Percentiles rank a stretch among this genome's conserved stretches.
phyloP scores from a whole-genome alignment of 345 rosid species.

The Gossypium raimondii region DNA sequence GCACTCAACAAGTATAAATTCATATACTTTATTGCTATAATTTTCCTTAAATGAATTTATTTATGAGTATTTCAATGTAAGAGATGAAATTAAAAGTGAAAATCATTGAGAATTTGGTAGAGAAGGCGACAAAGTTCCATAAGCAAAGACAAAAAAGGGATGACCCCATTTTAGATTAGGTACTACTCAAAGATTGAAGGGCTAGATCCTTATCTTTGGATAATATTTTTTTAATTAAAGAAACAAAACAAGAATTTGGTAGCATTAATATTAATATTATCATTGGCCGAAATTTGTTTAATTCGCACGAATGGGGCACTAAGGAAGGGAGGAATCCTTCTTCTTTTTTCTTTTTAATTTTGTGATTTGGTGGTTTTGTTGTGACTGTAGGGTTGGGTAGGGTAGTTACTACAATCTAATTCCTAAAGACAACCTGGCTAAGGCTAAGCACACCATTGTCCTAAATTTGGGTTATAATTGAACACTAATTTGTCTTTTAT shows the following conservation, averaged over 20 bases:
- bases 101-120: background rate
- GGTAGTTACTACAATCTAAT: background rate
- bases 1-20: background rate
- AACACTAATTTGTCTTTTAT: background rate
- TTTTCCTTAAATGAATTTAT: background rate
- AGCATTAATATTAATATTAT: background rate
- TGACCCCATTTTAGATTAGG: background rate
- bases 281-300: background rate
- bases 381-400: no score
- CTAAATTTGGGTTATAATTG: background rate
- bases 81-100: background rate
- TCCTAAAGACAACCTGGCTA: constrained; percentile 3
- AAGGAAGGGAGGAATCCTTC: background rate
- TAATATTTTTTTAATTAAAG: background rate
- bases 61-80: background rate
- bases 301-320: constrained; percentile 9
- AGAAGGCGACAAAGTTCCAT: background rate
- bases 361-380: background rate
- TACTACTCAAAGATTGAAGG: background rate
- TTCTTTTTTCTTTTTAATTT: background rate
- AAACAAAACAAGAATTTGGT: background rate
- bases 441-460: background rate
- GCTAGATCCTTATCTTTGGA: constrained; percentile 5
- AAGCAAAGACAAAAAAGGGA: background rate
- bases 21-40: background rate